Conservation (phyloP, 768 basidiomycete species). For the Zangia roseola region DNA sequence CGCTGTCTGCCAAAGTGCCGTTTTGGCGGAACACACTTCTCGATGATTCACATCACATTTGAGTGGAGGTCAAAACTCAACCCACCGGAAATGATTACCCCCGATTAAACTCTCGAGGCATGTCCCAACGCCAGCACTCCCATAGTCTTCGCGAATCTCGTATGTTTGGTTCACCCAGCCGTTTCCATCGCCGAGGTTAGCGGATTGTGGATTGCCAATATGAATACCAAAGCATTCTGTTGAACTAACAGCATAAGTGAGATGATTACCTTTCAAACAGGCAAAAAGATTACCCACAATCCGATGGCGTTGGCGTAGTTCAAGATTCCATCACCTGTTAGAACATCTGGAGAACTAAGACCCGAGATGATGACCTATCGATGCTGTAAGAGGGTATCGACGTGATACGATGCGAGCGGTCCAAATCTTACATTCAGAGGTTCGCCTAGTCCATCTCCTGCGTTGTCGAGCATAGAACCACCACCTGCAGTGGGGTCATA, state of each 20-base stretch:
- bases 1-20: constrained; percentile 46
- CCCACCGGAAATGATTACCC: constrained; percentile 47
- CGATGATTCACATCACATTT: not conserved
- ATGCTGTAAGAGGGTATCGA: not conserved
- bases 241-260: constrained; percentile 27
- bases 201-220: constrained; percentile 34
- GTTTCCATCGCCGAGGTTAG: constrained; percentile 49
- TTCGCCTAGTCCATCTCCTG: constrained; percentile 39
- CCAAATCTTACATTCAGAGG: constrained; percentile 38
- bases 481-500: constrained; percentile 35
- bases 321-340: constrained; percentile 52
- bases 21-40: constrained; percentile 54
- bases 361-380: constrained; percentile 61
- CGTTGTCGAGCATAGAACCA: constrained; percentile 46
- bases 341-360: constrained; percentile 53
- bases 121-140: constrained; percentile 34
- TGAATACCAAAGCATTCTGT: constrained; percentile 40
- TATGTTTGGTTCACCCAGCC: constrained; percentile 43
- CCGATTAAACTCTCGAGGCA: constrained; percentile 44
- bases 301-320: constrained; percentile 61
- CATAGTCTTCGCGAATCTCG: constrained; percentile 45
- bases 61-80: not conserved
- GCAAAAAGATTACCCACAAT: constrained; percentile 43
- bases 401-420: not conserved
- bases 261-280: not conserved